Percentiles rank a stretch among this genome's conserved stretches.
These are phyloP conservation scores for Eucalyptus regnans DNA, from an alignment of 345 rosid species.

Conservation along the genomic window DNA sequence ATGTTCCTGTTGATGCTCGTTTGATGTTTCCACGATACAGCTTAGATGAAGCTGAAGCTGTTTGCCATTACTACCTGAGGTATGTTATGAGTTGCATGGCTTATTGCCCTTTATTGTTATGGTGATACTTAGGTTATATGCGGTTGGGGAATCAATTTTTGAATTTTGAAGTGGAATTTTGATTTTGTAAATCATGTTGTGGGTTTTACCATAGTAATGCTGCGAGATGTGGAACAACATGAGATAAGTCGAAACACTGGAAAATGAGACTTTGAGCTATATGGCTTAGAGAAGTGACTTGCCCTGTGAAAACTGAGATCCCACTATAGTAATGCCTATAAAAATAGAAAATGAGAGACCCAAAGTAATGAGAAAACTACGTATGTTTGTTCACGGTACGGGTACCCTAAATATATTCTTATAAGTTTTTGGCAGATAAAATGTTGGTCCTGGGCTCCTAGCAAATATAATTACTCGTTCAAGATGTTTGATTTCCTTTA, in stretches of 20 bases:
- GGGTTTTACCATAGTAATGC: neutral
- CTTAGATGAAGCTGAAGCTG: conserved; percentile 77
- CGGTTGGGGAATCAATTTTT: neutral
- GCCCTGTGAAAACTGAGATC: neutral
- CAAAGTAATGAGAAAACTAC: no score
- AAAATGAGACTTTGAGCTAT: neutral
- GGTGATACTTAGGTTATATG: neutral
- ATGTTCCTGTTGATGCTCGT: conserved; percentile 82
- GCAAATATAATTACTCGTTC: neutral
- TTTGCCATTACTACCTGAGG: conserved; percentile 93
- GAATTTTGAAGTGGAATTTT: neutral
- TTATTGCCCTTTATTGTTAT: neutral
- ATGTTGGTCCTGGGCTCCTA: neutral
- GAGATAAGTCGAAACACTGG: neutral
- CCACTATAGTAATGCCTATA: no score
- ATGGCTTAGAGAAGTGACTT: neutral
- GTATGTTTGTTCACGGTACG: no score
- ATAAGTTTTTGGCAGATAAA: neutral
- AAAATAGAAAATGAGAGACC: no score
- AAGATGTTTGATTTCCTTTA: neutral
- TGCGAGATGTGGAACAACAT: neutral
- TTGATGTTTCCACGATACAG: conserved; percentile 51
- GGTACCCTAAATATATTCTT: no score
- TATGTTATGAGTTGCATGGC: conserved; percentile 11
- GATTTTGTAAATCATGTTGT: neutral